A percentile compares a stretch with the other conserved stretches of the same genome.
Conservation (phyloP, 345 rosid species). For the Boechera stricta region DNA sequence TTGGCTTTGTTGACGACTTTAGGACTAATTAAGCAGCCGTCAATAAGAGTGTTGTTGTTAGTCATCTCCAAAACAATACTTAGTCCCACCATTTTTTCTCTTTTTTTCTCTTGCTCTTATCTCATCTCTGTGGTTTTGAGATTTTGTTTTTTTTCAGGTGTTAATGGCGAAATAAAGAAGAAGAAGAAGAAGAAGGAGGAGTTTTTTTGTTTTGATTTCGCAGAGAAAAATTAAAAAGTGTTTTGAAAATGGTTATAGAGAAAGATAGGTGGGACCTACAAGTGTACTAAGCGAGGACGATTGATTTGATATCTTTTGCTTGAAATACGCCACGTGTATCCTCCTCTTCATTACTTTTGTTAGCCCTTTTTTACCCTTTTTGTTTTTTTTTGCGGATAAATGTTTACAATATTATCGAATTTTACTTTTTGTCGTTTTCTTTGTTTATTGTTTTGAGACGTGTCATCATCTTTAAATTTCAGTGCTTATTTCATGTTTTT, state of each 20-base stretch:
- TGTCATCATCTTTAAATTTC: background rate
- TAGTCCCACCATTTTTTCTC: slow-evolving; percentile 71
- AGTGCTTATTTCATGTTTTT: background rate
- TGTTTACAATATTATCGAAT: slow-evolving; percentile 4
- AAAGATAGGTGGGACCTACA: slow-evolving; percentile 45
- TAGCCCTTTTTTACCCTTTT: slow-evolving; percentile 1
- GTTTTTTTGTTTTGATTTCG: background rate
- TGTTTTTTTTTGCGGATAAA: slow-evolving; percentile 3
- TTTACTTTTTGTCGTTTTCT: slow-evolving; percentile 19
- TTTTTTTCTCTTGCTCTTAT: slow-evolving; percentile 28
- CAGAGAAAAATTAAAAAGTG: slow-evolving; percentile 16
- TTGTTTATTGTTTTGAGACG: background rate
- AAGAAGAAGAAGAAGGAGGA: slow-evolving; percentile 22
- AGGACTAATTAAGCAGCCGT: slow-evolving; percentile 28
- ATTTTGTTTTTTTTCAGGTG: slow-evolving; percentile 13
- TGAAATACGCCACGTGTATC: slow-evolving; percentile 63
- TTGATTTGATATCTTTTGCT: slow-evolving; percentile 66
- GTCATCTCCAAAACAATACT: slow-evolving; percentile 72
- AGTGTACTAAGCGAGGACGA: slow-evolving; percentile 56
- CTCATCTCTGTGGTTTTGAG: slow-evolving; percentile 23
- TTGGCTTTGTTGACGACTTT: slow-evolving; percentile 65
- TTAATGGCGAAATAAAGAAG: slow-evolving; percentile 25
- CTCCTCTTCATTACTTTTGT: slow-evolving; percentile 27
- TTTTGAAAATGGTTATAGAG: slow-evolving; percentile 4
- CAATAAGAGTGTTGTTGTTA: slow-evolving; percentile 22